Evolutionary conservation across 176 grass and related monocot genomes (phyloP).

Genomic region (Typha latifolia): DNA sequence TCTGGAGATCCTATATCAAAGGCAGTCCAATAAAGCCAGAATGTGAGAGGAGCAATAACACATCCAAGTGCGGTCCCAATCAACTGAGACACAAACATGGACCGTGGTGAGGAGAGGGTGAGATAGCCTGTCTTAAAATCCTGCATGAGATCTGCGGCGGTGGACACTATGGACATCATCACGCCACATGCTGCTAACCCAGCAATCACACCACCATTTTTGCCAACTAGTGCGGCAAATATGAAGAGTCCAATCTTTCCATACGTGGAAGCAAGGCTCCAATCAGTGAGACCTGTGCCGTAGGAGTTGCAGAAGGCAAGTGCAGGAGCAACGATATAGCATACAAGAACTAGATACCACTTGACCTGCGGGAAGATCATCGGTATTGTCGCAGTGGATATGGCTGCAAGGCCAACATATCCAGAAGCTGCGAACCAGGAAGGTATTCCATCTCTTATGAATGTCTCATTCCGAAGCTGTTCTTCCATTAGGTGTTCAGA

Average conservation of each 20-base stretch:
- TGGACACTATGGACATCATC: constrained; percentile 83
- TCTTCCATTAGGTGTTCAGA: constrained; percentile 45
- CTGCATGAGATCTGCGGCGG: constrained; percentile 88
- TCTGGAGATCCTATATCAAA: constrained; percentile 68
- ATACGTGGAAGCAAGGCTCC: constrained; percentile 68
- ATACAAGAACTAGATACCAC: constrained; percentile 65
- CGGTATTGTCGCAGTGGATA: constrained; percentile 66
- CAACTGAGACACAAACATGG: constrained; percentile 84
- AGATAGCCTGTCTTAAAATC: constrained; percentile 92
- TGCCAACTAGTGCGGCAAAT: constrained; percentile 59
- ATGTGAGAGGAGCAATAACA: constrained; percentile 67
- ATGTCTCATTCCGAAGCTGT: constrained; percentile 40
- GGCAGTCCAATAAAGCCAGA: constrained; percentile 77
- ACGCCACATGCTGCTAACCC: constrained; percentile 76
- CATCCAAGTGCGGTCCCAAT: constrained; percentile 74
- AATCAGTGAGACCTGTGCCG: constrained; percentile 71
- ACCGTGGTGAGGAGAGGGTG: constrained; percentile 71
- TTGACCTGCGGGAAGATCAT: constrained; percentile 74
- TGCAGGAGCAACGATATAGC: constrained; percentile 58
- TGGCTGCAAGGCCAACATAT: constrained; percentile 53
- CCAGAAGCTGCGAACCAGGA: constrained; percentile 59
- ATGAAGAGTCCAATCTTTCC: constrained; percentile 78
- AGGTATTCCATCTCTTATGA: constrained; percentile 62
- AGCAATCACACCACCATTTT: constrained; percentile 61
- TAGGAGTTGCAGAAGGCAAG: constrained; percentile 93